Conservation (phyloP, 2,329 filamentous ascomycete genomes). For the Fusarium newnesense region DNA sequence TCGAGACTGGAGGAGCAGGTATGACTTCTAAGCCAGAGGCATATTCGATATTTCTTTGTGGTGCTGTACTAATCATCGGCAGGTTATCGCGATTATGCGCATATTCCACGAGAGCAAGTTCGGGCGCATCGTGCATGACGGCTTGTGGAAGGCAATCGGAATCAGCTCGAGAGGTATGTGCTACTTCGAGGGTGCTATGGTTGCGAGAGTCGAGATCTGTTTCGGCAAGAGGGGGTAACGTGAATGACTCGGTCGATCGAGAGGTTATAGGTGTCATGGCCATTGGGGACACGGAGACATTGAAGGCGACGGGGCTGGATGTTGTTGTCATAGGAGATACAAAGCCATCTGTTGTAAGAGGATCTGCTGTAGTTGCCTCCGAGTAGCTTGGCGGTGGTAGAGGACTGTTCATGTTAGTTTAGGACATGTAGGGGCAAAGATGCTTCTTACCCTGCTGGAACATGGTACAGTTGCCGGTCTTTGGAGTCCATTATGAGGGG, state of each 20-base stretch:
- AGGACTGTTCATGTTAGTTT: background rate
- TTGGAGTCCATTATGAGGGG: background rate
- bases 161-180: background rate
- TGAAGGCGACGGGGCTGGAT: background rate
- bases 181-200: background rate
- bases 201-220: background rate
- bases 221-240: background rate
- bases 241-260: background rate
- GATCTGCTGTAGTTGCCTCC: background rate
- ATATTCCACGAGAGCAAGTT: background rate
- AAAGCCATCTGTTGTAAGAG: background rate
- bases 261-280: background rate
- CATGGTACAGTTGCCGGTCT: background rate
- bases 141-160: background rate
- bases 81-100: background rate
- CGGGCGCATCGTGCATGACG: background rate
- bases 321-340: background rate
- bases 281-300: background rate
- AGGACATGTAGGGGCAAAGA: fast-evolving
- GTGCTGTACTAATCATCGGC: background rate
- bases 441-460: background rate
- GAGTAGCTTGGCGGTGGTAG: background rate
- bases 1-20: background rate
- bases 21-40: background rate
- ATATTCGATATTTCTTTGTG: background rate